Evolutionary conservation across 345 rosid species (phyloP), one percentile per base, ranked within the genome.

Genomic region (Excoecaria agallocha): DNA sequence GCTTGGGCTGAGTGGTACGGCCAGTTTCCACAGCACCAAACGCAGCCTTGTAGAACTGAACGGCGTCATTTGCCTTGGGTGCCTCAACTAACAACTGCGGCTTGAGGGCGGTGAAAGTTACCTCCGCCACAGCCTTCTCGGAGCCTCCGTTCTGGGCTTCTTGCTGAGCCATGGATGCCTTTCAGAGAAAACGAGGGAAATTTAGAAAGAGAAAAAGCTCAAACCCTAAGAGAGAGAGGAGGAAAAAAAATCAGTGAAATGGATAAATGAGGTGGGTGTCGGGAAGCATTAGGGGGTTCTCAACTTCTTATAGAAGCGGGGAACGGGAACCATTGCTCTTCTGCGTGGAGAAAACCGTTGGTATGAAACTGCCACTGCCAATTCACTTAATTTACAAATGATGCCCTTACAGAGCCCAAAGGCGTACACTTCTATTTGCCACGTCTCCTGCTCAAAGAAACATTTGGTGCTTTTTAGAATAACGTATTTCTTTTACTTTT

Each of bases 71-170:
- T 4, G 93, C 98, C 77, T 88, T 95, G 3, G 97, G 89, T 11
- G 98, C 93, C 74, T 90, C 97, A 19, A 95, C 92, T 56, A 83
- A 24, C 68, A 95, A 82, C 87, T 82, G 91, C 2, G 91, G 91
- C 83, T 85, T 93, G 63, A 84, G 13, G 22, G 91, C 90, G 8
- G 91, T 66, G 88, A 90, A 89, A 55, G 57, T 49, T 38, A 86
- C 91, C 46, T 74, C 66, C 58, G 51, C 73, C 3, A 20, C 75
- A 2, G 24, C 74, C 84, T 88, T 83, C 76, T 68, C 89, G 1
- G 79, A 66, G 45, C 68, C 87, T 55, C 93, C 97, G 50, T 92
- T 91, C 68, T 82, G 79, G 49, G 70, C 89, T 5, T 85, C 90
- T 69, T 69, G 84, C 45, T 80, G 84, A 60, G 90, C 91, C 88